Conservation (phyloP, 2,329 filamentous ascomycete species). For the Zymoseptoria brevis region DNA sequence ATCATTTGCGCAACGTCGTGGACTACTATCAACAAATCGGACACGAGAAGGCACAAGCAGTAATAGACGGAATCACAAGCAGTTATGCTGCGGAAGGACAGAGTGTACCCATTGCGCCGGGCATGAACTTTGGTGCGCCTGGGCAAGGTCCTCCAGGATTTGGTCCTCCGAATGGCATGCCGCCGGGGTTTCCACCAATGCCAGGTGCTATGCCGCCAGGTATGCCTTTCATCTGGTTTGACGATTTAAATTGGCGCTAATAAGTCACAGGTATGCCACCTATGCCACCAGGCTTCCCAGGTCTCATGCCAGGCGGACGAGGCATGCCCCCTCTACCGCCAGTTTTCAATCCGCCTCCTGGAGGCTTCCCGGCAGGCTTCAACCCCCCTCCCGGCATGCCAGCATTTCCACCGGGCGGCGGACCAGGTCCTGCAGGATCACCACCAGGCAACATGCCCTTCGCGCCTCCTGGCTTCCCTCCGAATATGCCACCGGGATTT, state of each 20-base stretch:
- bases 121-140: slow-evolving; percentile 8
- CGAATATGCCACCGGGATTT: slow-evolving; percentile 11
- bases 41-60: slow-evolving; percentile 94
- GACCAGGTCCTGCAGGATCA: slow-evolving; percentile 26
- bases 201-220: slow-evolving; percentile 18
- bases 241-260: slow-evolving; percentile 1
- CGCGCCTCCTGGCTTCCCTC: slow-evolving; percentile 20
- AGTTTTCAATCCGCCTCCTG: slow-evolving; percentile 31
- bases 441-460: slow-evolving; percentile 24
- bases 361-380: slow-evolving; percentile 30
- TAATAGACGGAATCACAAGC: slow-evolving; percentile 95
- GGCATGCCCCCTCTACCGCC: slow-evolving; percentile 28
- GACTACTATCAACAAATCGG: slow-evolving; percentile 99
- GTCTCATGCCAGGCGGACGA: slow-evolving; percentile 15
- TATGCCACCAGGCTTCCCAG: slow-evolving; percentile 19
- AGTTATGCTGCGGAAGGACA: slow-evolving; percentile 94
- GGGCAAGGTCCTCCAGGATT: slow-evolving; percentile 20
- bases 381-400: slow-evolving; percentile 28
- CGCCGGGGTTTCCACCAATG: slow-evolving; percentile 28
- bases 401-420: slow-evolving; percentile 30
- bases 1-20: slow-evolving; percentile 94
- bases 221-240: background rate
- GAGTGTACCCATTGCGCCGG: slow-evolving; percentile 70
- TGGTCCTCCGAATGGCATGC: slow-evolving; percentile 18
- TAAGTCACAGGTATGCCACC: slow-evolving; percentile 15